These are phyloP conservation scores for Lactifluus subvellereus DNA, from an alignment of 768 basidiomycete species.

Conservation along the genomic window DNA sequence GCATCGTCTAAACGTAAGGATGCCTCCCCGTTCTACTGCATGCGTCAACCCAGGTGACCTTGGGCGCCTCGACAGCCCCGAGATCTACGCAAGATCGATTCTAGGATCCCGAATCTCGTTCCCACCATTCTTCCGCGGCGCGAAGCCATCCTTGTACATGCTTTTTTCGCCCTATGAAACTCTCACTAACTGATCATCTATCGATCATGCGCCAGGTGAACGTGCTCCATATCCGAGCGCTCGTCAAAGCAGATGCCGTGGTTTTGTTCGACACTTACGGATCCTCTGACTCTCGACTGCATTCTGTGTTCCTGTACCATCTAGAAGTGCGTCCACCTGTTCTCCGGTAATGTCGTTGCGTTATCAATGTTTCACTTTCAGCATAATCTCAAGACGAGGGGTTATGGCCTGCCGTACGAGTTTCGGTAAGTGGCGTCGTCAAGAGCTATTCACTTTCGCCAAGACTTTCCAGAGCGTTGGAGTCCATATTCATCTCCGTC, in stretches of 20 bases:
- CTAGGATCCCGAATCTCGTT: conserved; percentile 86
- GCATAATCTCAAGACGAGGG: conserved; percentile 79
- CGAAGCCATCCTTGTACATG: conserved; percentile 76
- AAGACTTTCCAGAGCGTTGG: conserved; percentile 63
- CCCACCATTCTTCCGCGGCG: conserved; percentile 89
- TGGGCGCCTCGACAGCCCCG: conserved; percentile 54
- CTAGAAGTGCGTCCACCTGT: conserved; percentile 52
- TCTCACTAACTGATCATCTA: neutral
- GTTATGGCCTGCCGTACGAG: conserved; percentile 73
- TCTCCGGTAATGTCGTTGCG: conserved; percentile 19
- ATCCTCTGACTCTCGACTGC: conserved; percentile 76
- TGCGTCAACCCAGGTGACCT: conserved; percentile 19
- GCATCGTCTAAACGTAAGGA: conserved; percentile 82
- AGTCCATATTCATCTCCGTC: conserved; percentile 88
- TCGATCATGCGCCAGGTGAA: conserved; percentile 54
- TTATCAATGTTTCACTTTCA: conserved; percentile 29
- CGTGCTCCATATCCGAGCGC: conserved; percentile 89
- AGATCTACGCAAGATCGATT: conserved; percentile 96
- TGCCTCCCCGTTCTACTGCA: conserved; percentile 10
- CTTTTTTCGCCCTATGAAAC: neutral
- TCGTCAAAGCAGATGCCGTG: conserved; percentile 89
- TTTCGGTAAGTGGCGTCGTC: conserved; percentile 53
- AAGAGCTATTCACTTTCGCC: conserved; percentile 19
- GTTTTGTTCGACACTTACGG: conserved; percentile 91
- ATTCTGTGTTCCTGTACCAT: conserved; percentile 84